Base-by-base conservation (phyloP, 768 basidiomycete species). In the Tylopilus plumbeoviolaceoides region DNA sequence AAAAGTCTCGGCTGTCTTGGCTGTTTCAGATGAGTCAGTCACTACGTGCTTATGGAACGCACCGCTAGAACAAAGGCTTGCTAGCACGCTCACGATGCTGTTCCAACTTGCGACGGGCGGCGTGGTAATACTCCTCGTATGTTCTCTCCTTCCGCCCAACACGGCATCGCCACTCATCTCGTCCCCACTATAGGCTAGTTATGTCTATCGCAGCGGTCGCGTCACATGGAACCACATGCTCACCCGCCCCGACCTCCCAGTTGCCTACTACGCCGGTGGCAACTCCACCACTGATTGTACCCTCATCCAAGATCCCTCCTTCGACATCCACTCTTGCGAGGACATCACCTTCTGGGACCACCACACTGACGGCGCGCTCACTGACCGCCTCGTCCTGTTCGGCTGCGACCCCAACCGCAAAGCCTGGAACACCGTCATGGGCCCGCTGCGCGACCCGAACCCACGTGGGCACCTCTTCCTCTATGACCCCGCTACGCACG, bases 391-490 rank as follows among this genome's bases (percentile, higher is more conserved):
- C 25, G 66, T 87, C 7, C 45, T 78, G 1, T 45, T 73, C 23
- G 68, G 67, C 21, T 78, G 76, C 31, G 76, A 78, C 50, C 73
- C 75, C 3, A 67, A 61, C 47, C 75, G 74, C 67, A 75, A 75
- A 55, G 65, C 73, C 25, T 90, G 88, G 88, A 90, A 90, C 63
- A 88, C 87, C 7, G 87, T 76, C 43, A 82, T 86, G 82, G 88
- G 88, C 0, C 87, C 88, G 7, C 63, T 90, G 45, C 65, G 56
- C 1, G 69, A 87, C 59, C 84, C 87, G 2, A 60, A 69, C 5
- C 79, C 82, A 5, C 76, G 66, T n/a, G 88, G 85, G 0, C 71
- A 75, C 4, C 70, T 90, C 21, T 90, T 87, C 79, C 44, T 87
- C 5, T 78, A 84, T 59, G 64, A 66, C 52, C 58, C 63, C 7